Conservation (phyloP, 2,329 filamentous ascomycete species). For the Xylariaceae sp. region DNA sequence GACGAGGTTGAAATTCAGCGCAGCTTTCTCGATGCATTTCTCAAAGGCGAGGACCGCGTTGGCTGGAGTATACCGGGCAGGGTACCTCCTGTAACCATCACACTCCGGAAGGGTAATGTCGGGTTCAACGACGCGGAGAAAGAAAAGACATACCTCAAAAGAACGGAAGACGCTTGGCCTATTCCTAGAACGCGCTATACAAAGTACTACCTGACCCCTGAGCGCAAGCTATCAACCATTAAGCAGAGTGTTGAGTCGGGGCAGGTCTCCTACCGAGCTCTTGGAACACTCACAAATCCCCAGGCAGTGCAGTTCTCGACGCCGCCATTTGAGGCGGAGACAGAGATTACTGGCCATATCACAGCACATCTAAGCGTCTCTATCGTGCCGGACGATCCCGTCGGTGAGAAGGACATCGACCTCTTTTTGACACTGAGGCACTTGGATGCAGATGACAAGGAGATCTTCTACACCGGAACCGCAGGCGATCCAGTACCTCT, state of each 20-base stretch:
- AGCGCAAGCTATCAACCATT: constrained; percentile 38
- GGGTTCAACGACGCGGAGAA: constrained; percentile 61
- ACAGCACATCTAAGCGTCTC: constrained; percentile 62
- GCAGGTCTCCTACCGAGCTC: constrained; percentile 55
- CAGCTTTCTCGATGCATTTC: constrained; percentile 66
- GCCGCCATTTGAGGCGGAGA: constrained; percentile 55
- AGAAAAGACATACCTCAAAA: constrained; percentile 52
- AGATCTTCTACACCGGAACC: constrained; percentile 62
- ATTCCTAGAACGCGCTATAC: constrained; percentile 62
- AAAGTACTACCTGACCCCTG: constrained; percentile 54
- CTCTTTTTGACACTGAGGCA: constrained; percentile 61
- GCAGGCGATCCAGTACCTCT: constrained; percentile 60
- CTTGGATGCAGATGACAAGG: constrained; percentile 49
- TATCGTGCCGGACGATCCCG: constrained; percentile 49
- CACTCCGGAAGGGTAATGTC: constrained; percentile 62
- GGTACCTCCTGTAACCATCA: constrained; percentile 55
- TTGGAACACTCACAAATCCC: constrained; percentile 53
- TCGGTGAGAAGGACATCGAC: constrained; percentile 51
- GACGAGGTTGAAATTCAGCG: constrained; percentile 65
- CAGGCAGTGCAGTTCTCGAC: constrained; percentile 57
- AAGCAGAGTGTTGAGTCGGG: constrained; percentile 28
- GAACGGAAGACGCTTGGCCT: constrained; percentile 62
- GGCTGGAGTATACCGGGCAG: constrained; percentile 59
- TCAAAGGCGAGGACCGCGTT: constrained; percentile 60
- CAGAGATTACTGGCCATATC: constrained; percentile 66